Conservation (phyloP, 1,139 yeast genomes). For the Pichia sp. region DNA sequence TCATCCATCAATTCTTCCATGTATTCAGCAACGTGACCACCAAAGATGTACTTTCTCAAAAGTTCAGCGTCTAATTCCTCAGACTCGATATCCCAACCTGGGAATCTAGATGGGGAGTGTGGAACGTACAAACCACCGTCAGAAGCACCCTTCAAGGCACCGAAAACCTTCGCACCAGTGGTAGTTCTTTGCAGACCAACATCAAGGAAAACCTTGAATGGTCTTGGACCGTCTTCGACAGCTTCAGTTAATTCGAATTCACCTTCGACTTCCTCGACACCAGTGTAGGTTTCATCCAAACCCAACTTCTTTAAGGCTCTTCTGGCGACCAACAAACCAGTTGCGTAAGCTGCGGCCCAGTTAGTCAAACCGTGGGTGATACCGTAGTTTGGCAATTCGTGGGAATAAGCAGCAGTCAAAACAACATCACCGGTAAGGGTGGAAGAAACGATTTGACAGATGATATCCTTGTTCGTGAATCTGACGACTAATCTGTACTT, state of each 20-base stretch:
- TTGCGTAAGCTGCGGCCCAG: slow-evolving; percentile 99
- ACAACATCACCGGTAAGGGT: slow-evolving; percentile 97
- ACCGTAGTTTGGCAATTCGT: slow-evolving; percentile 98
- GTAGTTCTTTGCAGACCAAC: slow-evolving; percentile 99
- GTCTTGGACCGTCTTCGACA: slow-evolving; percentile 99
- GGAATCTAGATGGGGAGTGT: slow-evolving; percentile 99
- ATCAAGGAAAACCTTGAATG: slow-evolving; percentile 99
- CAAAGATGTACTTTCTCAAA: slow-evolving; percentile 92
- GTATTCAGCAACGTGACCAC: slow-evolving; percentile 99
- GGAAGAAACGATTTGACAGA: slow-evolving; percentile 95
- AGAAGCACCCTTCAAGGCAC: slow-evolving; percentile 99
- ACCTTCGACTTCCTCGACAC: slow-evolving; percentile 99
- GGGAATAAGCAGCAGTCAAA: slow-evolving; percentile 97
- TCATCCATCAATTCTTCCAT: slow-evolving; percentile 99
- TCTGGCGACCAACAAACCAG: slow-evolving; percentile 98
- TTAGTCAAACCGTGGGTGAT: slow-evolving; percentile 98
- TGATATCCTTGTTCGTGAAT: slow-evolving; percentile 99
- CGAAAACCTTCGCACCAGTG: slow-evolving; percentile 99
- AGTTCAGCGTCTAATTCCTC: slow-evolving; percentile 98
- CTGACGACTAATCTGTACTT: slow-evolving; percentile 99
- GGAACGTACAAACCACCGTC: slow-evolving; percentile 99
- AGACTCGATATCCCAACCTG: slow-evolving; percentile 99
- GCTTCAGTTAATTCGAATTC: slow-evolving; percentile 98
- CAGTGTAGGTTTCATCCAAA: slow-evolving; percentile 94
- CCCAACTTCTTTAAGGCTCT: slow-evolving; percentile 98